Base-by-base conservation (phyloP, 345 rosid genomes). In the Eucalyptus coolabah region DNA sequence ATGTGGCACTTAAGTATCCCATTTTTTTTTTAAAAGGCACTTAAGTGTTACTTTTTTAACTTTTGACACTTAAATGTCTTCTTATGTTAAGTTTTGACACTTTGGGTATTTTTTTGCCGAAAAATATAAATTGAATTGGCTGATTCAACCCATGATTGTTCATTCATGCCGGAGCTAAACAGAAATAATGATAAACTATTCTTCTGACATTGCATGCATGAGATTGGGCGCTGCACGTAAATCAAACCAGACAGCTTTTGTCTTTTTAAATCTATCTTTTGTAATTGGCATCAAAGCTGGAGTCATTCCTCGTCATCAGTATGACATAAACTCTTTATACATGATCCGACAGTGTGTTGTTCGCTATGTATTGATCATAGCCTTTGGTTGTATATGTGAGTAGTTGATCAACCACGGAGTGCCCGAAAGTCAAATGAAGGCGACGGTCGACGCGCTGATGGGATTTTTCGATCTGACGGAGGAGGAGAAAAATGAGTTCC, bases 381-480 rank as follows among this genome's bases (percentile, higher is more conserved):
- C 86, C 32, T 8, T 44, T 24, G 86, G 16, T 44, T 23, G 51
- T 40, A 12, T 24, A 83, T 86, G 34, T 49, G 54, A 45, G 32
- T 15, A 86, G 87, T 12, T 49, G 87, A 26, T 86, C 54, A 91
- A 93, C 90, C 95, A 93, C 65, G 94, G 92, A 42, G 86, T 93
- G 42, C 72, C 89, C 12, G 45, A 88, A 88, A 67, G 86, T 18
- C 18, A 91, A 87, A 91, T 87, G 88, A 91, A 91, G 24, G 92
- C 83, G 86, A 86, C 91, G 92, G 50, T 88, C 6, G 83, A 85
- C 5, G 88, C 50, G 47, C 56, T 88, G 15, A 45, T 80, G 32
- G 67, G 88, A 24, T 94, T 93, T 88, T 94, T 94, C 32, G 63
- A 92, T 34, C 89, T 89, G 87, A 8, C 89, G 16, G 91, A 87